phyloP scores from a whole-genome alignment of 2,329 filamentous ascomycete species.

The Periconia digitata region DNA sequence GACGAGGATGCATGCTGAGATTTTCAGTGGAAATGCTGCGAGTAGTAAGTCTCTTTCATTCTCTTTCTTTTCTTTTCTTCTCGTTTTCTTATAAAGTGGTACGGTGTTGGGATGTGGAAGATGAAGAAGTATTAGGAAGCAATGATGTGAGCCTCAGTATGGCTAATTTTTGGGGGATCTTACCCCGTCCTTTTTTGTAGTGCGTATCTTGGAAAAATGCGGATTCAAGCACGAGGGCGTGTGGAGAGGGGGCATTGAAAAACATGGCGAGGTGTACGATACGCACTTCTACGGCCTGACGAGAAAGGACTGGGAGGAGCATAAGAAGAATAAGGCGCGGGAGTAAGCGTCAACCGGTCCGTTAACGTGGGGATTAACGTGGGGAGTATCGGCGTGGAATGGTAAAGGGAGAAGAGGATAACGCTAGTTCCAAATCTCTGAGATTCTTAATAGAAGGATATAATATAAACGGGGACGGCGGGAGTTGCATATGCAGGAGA shows the following conservation, averaged over 20 bases:
- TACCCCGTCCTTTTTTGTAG: background rate
- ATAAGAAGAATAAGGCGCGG: slow-evolving; percentile 6
- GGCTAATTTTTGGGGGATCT: background rate
- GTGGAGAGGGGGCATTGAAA: slow-evolving; percentile 36
- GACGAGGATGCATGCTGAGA: slow-evolving; percentile 31
- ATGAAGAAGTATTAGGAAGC: too few relatives aligned
- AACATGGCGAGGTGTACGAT: slow-evolving; percentile 37
- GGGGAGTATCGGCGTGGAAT: too few relatives aligned
- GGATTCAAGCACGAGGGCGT: slow-evolving; percentile 43
- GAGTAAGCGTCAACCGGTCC: too few relatives aligned
- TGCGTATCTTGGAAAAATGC: slow-evolving; percentile 38
- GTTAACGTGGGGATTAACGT: too few relatives aligned
- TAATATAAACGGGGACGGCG: too few relatives aligned
- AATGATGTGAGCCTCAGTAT: too few relatives aligned
- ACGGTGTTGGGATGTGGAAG: background rate
- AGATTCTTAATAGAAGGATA: too few relatives aligned
- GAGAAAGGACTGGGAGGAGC: slow-evolving; percentile 32
- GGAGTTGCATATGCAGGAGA: too few relatives aligned
- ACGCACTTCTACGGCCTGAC: slow-evolving; percentile 38
- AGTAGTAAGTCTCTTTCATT: slow-evolving; percentile 28
- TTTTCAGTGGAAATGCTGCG: slow-evolving; percentile 34
- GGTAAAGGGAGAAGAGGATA: too few relatives aligned
- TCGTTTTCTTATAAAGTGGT: background rate
- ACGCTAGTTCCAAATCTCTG: too few relatives aligned
- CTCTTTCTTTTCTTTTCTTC: background rate